Conservation (phyloP, 768 basidiomycete species). For the Nidularia sp. region DNA sequence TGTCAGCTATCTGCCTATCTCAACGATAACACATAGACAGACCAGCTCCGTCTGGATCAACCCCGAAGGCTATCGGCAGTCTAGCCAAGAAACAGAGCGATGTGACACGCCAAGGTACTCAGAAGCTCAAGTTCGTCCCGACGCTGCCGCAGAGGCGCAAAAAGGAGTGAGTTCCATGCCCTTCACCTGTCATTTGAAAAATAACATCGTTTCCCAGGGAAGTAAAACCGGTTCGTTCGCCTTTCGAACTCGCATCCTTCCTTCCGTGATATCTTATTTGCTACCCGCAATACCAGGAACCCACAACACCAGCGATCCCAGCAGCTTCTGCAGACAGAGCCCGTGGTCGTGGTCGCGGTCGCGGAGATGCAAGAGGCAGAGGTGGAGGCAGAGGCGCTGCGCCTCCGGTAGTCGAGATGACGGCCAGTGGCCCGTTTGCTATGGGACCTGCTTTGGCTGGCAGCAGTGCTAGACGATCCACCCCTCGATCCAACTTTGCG, state of each 20-base stretch:
- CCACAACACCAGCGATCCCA: constrained; percentile 23
- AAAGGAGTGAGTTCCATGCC: constrained; percentile 62
- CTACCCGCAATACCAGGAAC: constrained; percentile 36
- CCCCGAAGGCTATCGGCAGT: constrained; percentile 69
- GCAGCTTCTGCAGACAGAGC: constrained; percentile 23
- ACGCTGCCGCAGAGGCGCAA: constrained; percentile 72
- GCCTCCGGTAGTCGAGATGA: constrained; percentile 64
- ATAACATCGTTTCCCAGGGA: constrained; percentile 36
- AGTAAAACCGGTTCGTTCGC: constrained; percentile 52
- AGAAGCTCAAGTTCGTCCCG: constrained; percentile 79
- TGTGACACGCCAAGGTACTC: constrained; percentile 69
- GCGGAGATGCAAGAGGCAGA: constrained; percentile 44
- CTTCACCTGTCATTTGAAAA: background rate
- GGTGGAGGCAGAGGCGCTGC: constrained; percentile 50
- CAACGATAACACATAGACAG: constrained; percentile 12
- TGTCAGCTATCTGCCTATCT: background rate
- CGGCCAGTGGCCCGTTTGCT: constrained; percentile 82
- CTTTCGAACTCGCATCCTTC: background rate
- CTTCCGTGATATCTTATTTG: background rate
- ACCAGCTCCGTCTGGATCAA: constrained; percentile 22
- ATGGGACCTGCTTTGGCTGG: constrained; percentile 78
- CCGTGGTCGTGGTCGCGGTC: constrained; percentile 43
- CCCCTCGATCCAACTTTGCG: constrained; percentile 54
- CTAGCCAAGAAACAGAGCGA: constrained; percentile 70
- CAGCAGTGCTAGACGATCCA: constrained; percentile 43